Base-by-base conservation (phyloP, 2,329 filamentous ascomycete species). In the Neofusicoccum parvum region DNA sequence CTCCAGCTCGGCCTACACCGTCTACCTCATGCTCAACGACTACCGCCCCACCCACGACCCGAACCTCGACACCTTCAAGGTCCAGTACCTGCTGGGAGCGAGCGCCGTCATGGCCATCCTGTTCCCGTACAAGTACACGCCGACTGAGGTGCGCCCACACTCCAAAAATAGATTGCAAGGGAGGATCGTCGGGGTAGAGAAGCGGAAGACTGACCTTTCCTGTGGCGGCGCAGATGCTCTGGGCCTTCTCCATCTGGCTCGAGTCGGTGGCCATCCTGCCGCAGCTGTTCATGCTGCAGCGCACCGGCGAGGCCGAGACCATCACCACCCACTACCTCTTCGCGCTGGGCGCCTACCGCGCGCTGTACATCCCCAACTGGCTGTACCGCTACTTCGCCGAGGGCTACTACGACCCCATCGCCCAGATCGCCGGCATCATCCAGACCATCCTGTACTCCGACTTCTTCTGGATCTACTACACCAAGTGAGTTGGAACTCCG, bases 391-490 rank as follows among this genome's bases (percentile, higher is more conserved):
- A 94, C 80, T 86, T 91, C 71, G 85, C 86, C 60, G 93, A 97
- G 78, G 83, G 87, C 59, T 90, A 92, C 78, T 90, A 90, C 71
- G 94, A 98, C 76, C 91, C 89, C 69, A 96, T 97, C 71, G 90
- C 94, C 20, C 90, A 97, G 60, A 76, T 95, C 68, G 95, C 96
- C 3, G 95, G 95, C 12, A 86, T 98, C 65, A 82, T 98, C 69
- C 95, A 99, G 84, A 99, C 95, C 0, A 81, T 99, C 56, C 84
- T 99, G 66, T 99, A 99, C 83, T 96, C 92, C 69, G 95, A 99
- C 82, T 99, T 99, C 83, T 99, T 99, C 87, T 99, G 94, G 86
- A 94, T 99, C 74, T 99, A 99, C 83, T 99, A 97, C 82, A 97
- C 90, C 67, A 98, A 97, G 88, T 90, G 77, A 78, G 86, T 80